A percentile compares a stretch with the other conserved stretches of the same genome.
These are phyloP conservation scores for Coemansia sp. DNA, from an alignment of 192 early-diverging fungal genomes.

Conservation along the genomic window DNA sequence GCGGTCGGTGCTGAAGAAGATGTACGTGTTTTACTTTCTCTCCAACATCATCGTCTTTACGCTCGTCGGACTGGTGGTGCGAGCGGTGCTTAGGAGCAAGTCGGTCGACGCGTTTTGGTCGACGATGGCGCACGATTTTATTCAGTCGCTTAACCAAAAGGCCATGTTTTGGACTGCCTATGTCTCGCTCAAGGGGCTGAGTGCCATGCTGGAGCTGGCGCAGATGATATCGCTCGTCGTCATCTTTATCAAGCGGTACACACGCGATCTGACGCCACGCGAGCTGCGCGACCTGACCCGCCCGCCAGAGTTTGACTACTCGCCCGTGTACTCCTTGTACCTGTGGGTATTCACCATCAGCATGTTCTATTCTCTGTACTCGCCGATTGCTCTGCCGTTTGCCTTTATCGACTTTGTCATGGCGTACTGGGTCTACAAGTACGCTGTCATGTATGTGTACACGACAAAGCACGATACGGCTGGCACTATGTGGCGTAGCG, in stretches of 20 bases:
- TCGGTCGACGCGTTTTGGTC: conserved; percentile 41
- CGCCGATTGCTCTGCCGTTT: conserved; percentile 71
- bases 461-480: conserved; percentile 70
- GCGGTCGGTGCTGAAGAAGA: conserved; percentile 68
- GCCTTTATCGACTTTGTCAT: conserved; percentile 64
- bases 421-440: conserved; percentile 72
- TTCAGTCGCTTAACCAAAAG: conserved; percentile 49
- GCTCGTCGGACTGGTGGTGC: conserved; percentile 46
- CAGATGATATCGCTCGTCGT: conserved; percentile 64
- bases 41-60: conserved; percentile 73
- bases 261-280: conserved; percentile 66
- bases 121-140: conserved; percentile 40
- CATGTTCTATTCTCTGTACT: conserved; percentile 71
- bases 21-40: conserved; percentile 74
- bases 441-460: conserved; percentile 78
- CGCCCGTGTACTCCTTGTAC: conserved; percentile 67
- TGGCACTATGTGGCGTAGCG: conserved; percentile 70
- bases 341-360: conserved; percentile 74
- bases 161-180: conserved; percentile 80
- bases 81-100: conserved; percentile 42
- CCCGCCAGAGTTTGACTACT: conserved; percentile 73
- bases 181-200: conserved; percentile 66
- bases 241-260: conserved; percentile 62
- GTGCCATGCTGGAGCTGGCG: conserved; percentile 69
- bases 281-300: conserved; percentile 67